Conservation (phyloP, 2,329 filamentous ascomycete species). For the Hypocreales sp. region DNA sequence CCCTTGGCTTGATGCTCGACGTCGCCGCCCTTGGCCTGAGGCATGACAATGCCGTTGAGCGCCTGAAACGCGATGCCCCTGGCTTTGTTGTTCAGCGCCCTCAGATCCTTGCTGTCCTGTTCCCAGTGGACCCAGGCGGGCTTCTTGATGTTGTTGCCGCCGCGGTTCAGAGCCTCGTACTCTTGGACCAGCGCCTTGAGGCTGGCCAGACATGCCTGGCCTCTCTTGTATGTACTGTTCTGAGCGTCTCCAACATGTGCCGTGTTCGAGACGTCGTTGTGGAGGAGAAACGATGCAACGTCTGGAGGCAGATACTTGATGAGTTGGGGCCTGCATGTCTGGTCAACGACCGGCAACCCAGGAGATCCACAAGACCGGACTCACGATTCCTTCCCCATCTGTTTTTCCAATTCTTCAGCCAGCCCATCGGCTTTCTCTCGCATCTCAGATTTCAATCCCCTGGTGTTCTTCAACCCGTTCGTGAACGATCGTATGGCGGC, state of each 20-base stretch:
- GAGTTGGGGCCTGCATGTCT: neutral
- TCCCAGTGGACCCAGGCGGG: constrained; percentile 16
- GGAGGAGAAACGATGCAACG: neutral
- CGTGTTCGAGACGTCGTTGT: neutral
- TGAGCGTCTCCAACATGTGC: no score
- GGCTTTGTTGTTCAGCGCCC: constrained; percentile 12
- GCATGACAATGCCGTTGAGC: constrained; percentile 13
- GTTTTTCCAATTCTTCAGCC: constrained; percentile 7
- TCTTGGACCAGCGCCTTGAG: constrained; percentile 7
- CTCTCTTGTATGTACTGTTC: constrained; percentile 2
- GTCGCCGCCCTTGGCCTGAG: constrained; percentile 5
- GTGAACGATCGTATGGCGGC: constrained; percentile 1
- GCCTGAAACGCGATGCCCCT: constrained; percentile 9
- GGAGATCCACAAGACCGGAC: neutral
- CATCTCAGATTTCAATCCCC: constrained; percentile 9
- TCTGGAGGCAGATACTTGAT: neutral
- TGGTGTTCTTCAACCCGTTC: constrained; percentile 4
- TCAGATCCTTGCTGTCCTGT: constrained; percentile 15
- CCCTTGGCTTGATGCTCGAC: constrained; percentile 4
- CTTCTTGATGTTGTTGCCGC: constrained; percentile 6
- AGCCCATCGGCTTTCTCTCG: constrained; percentile 8
- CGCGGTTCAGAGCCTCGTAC: constrained; percentile 9
- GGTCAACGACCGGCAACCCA: neutral
- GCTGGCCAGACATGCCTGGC: constrained; percentile 3
- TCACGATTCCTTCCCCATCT: constrained; percentile 2